phyloP scores from a whole-genome alignment of 257 asterid genomes.

The Solanum chiquidenum region DNA sequence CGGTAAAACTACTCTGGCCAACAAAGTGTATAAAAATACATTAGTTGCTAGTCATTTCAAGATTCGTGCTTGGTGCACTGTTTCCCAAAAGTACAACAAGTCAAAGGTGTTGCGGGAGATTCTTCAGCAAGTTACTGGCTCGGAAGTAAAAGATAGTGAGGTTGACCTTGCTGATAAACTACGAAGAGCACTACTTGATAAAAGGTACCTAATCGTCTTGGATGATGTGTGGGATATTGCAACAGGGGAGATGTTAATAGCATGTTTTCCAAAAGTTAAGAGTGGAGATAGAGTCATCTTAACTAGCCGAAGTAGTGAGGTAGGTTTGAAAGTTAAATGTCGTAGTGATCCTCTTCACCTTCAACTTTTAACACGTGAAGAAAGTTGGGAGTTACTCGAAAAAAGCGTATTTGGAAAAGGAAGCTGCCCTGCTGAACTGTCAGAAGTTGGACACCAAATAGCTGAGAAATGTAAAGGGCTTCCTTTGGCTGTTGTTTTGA shows the following conservation, averaged over 20 bases:
- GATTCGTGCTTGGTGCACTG: background rate
- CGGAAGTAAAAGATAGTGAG: background rate
- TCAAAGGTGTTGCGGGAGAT: background rate
- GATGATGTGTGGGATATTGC: background rate
- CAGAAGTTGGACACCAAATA: background rate
- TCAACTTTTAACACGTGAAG: background rate
- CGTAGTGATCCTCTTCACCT: background rate
- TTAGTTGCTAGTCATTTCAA: background rate
- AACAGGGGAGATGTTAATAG: background rate
- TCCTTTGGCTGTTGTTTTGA: too few relatives aligned
- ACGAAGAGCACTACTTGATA: background rate
- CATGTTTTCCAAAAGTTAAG: background rate
- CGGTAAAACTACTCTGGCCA: background rate
- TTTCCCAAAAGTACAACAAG: background rate
- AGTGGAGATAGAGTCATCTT: background rate
- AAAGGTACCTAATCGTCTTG: background rate
- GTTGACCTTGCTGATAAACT: background rate
- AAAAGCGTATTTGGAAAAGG: background rate
- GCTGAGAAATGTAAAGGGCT: too few relatives aligned
- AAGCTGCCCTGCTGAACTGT: background rate
- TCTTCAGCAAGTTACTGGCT: background rate
- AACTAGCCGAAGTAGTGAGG: background rate
- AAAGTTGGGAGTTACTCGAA: background rate
- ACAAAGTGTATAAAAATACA: background rate
- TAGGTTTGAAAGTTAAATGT: background rate